These are phyloP conservation scores for Parietaria judaica DNA, from an alignment of 306 rosid species.

Conservation along the genomic window DNA sequence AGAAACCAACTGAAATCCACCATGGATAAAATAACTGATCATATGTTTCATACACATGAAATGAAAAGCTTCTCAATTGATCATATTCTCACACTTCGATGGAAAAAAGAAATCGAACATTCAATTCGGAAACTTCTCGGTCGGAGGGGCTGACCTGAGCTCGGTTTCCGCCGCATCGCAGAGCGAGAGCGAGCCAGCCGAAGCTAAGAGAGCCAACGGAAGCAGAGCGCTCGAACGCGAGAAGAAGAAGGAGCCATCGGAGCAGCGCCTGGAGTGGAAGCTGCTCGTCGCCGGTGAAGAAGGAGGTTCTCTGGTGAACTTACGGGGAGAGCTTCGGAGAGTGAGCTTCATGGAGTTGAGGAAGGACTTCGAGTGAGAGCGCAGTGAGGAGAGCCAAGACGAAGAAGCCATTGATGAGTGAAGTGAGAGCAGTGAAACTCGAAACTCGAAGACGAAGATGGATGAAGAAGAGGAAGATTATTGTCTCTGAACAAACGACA, in stretches of 20 bases:
- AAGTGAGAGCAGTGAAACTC: background rate
- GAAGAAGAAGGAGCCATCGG: background rate
- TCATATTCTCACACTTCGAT: no score
- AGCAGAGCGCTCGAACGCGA: constrained; percentile 36
- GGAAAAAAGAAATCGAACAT: no score
- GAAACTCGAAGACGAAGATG: no score
- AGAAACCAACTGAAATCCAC: no score
- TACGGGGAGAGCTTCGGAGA: constrained; percentile 15
- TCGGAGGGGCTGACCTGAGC: constrained; percentile 25
- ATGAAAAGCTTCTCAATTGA: no score
- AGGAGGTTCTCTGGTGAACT: constrained; percentile 9
- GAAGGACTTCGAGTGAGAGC: constrained; percentile 43
- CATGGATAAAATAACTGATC: no score
- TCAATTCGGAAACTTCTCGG: no score
- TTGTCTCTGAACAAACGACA: no score
- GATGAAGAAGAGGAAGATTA: no score
- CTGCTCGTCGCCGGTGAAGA: constrained; percentile 6
- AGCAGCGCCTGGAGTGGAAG: constrained; percentile 22
- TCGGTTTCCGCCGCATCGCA: constrained; percentile 32
- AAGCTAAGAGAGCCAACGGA: constrained; percentile 60
- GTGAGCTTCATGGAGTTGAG: constrained; percentile 18
- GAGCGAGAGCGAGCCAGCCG: constrained; percentile 56
- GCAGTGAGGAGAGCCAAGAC: constrained; percentile 51
- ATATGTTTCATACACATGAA: no score
- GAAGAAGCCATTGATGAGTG: constrained; percentile 22